Conservation (phyloP, 2,329 filamentous ascomycete genomes). For the Ophiosphaerella narmari region DNA sequence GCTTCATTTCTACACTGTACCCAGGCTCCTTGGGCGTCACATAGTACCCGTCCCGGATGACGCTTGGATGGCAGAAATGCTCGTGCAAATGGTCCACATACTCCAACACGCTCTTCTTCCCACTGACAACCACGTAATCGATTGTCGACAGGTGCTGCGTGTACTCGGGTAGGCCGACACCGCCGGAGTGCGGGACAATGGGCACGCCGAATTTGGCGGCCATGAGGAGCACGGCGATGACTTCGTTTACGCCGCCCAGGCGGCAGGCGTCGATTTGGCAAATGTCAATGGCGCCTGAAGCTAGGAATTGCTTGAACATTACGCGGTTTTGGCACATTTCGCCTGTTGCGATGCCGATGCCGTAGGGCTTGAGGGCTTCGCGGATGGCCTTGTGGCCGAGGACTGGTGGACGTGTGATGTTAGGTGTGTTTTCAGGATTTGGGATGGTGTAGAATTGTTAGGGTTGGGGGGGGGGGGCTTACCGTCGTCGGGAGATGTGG, state of each 20-base stretch:
- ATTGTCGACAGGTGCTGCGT: conserved; percentile 92
- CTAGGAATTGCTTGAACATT: conserved; percentile 89
- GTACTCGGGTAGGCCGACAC: conserved; percentile 90
- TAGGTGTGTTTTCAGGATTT: background rate
- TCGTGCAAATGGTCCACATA: conserved; percentile 94
- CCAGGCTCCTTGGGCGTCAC: conserved; percentile 81
- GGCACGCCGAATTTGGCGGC: conserved; percentile 79
- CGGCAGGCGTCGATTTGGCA: conserved; percentile 91
- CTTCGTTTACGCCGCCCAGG: conserved; percentile 88
- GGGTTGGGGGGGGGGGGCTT: conserved; percentile 10
- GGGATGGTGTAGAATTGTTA: background rate
- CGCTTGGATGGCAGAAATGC: conserved; percentile 82
- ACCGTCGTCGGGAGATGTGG: conserved; percentile 81
- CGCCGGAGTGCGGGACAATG: conserved; percentile 86
- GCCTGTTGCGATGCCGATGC: conserved; percentile 85
- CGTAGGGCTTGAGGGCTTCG: conserved; percentile 73
- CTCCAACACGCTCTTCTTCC: conserved; percentile 81
- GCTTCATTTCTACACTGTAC: conserved; percentile 94
- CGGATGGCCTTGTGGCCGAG: conserved; percentile 85
- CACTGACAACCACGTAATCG: conserved; percentile 86
- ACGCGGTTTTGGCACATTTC: conserved; percentile 97
- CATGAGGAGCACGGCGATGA: conserved; percentile 85
- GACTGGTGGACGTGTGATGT: conserved; percentile 49
- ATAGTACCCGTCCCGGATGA: conserved; percentile 85
- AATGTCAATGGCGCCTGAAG: conserved; percentile 79